Base-by-base conservation (phyloP, 345 rosid genomes). In the Eucalyptus regnans region DNA sequence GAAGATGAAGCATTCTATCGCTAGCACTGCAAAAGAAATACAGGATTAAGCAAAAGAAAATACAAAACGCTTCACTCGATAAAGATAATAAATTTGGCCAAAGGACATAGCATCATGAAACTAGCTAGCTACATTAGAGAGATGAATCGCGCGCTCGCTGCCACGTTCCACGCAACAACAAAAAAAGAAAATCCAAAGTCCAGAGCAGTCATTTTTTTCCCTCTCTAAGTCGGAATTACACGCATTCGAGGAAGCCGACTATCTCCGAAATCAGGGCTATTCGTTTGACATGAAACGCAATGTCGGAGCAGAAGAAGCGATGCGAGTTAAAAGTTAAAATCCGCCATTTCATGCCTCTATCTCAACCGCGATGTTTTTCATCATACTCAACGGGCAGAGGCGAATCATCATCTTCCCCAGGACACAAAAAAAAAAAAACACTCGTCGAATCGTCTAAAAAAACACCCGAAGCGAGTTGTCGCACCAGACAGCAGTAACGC, bases 91-190 rank as follows among this genome's bases (percentile, higher is more conserved):
- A 76, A 76, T 76, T 20, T 1, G 83, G 29, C 29, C 2, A 41
- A 76, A 76, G 48, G 3, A 10, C 1, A 20, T 6, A 22, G 48
- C 48, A 41, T 41, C 1, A 41, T 11, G 29, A 41, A 76, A 41
- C 15, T 9, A 76, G 27, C 29, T 76, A 76, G 48, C 83, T 6
- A 76, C 7, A 10, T 41, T 41, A 22, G 16, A 76, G 84, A 11
- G 84, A 41, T 2, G 3, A 41, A 76, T 76, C 29, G 1, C 13
- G 9, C 7, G 12, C 33, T 68, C 17, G 18, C 43, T 33, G 9
- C 12, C 0, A 10, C 15, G 5, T 18, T 37, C 25, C 5, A 2
- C 20, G 29, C 29, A 3, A 76, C 4, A 2, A n/a, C n/a, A 62
- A 23, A 18, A 66, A 71, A 5, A 9, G 6, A 56, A 23, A 56